These are phyloP conservation scores for Zelopaecilomyces penicillatus DNA, from an alignment of 2,329 filamentous ascomycete genomes.

Conservation along the genomic window DNA sequence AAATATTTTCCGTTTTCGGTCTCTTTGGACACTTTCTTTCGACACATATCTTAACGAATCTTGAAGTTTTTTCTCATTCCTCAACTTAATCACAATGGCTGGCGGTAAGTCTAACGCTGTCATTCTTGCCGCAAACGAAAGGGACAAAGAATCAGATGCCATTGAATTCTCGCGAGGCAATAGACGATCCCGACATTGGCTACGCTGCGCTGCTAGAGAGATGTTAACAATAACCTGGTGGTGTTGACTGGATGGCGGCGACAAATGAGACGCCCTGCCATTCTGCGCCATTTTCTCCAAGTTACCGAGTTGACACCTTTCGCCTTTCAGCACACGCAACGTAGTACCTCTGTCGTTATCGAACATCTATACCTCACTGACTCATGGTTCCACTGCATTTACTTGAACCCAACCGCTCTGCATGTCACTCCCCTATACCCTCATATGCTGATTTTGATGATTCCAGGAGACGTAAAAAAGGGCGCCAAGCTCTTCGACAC, in stretches of 20 bases:
- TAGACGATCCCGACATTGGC: constrained; percentile 1
- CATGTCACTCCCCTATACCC: no score
- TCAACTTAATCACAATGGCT: constrained; percentile 31
- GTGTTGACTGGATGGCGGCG: background rate
- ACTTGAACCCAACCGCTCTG: no score
- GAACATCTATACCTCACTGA: no score
- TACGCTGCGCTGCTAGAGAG: background rate
- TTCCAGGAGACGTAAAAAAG: constrained; percentile 81
- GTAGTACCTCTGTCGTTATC: no score
- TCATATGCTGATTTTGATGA: background rate
- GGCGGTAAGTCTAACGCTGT: constrained; percentile 30
- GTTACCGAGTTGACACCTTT: no score
- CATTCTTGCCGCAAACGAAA: constrained; percentile 1
- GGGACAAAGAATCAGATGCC: constrained; percentile 8
- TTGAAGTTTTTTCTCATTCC: constrained; percentile 11
- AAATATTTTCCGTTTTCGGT: constrained; percentile 7
- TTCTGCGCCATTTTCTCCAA: constrained; percentile 12
- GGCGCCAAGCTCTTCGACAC: constrained; percentile 99
- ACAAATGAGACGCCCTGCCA: background rate
- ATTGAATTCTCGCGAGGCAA: constrained; percentile 13
- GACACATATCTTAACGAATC: constrained; percentile 8
- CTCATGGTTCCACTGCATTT: no score
- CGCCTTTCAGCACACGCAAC: no score
- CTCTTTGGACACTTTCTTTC: constrained; percentile 8
- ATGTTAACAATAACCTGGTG: no score